Conservation (phyloP, 2,329 filamentous ascomycete species). For the Alternaria brassicae region DNA sequence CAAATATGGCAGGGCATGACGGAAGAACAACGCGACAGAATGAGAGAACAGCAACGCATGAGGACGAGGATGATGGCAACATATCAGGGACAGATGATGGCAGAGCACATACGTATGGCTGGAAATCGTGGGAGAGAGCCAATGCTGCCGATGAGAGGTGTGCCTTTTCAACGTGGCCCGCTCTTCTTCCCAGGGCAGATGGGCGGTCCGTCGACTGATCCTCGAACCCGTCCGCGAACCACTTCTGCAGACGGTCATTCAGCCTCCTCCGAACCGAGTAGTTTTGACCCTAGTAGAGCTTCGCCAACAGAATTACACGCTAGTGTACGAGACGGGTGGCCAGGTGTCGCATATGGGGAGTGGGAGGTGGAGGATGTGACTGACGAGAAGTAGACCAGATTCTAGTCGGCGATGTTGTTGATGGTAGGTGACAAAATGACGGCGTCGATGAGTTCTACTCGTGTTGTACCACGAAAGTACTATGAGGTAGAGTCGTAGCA, state of each 20-base stretch:
- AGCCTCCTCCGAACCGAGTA: not conserved
- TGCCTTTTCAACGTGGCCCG: not conserved
- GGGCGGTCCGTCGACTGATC: not conserved
- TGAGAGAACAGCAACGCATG: not conserved
- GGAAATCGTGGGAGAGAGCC: not conserved
- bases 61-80: not conserved
- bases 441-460: not conserved
- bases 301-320: not conserved
- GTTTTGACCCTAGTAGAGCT: not conserved
- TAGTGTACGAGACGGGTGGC: not conserved
- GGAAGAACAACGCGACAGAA: not conserved
- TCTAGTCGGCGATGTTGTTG: too few species aligned
- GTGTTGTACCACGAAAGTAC: too few species aligned
- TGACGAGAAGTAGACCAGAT: not conserved
- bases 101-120: not conserved
- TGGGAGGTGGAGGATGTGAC: not conserved
- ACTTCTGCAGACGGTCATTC: not conserved
- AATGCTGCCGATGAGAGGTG: too few species aligned
- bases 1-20: not conserved
- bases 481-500: too few species aligned
- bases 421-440: not conserved
- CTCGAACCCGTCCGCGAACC: not conserved
- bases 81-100: not conserved
- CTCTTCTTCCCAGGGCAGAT: not conserved
- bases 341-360: not conserved